Evolutionary conservation across 2,329 filamentous ascomycete species (phyloP), one percentile per base, ranked within the genome.

Genomic region (Beauveria bassiana): DNA sequence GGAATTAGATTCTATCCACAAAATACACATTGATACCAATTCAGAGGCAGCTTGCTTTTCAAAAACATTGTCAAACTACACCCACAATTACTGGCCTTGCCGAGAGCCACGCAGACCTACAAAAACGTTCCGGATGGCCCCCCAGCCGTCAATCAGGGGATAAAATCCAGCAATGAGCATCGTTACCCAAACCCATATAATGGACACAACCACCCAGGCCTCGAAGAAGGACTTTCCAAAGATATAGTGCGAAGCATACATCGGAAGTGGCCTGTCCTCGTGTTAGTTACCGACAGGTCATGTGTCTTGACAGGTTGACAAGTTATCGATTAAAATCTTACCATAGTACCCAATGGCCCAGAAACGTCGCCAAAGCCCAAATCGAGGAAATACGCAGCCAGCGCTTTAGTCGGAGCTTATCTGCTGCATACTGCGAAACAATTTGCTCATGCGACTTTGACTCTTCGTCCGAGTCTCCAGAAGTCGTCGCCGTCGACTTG

Each of bases 311-410:
- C n/a, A n/a, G n/a, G n/a, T n/a, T n/a, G n/a, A n/a, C n/a, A n/a
- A n/a, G n/a, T n/a, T n/a, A n/a, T n/a, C n/a, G n/a, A n/a, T n/a
- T n/a, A n/a, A 20, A 20, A n/a, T 5, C 68, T 66, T 61, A 71
- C 79, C 80, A 83, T 2, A 83, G 62, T 1, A 83, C 78, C 79
- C 78, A 81, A 58, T 82, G 79, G 0, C 80, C 80, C 1, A 82
- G 61, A 58, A 82, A 82, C 0, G 80, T 82, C 0, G 78, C 79
- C 0, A 73, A 64, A 0, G 79, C 73, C 80, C 79, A 81, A 8
- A 75, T 69, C 1, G 76, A 72, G 0, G 78, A 77, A 54, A 79
- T 77, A 0, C 70, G 70, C 1, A 75, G 74, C 80, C 79, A 82
- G 43, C 75, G 71, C 64, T 78, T 80, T 18, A 80, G 65, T 2